Percentiles rank a stretch among this genome's conserved stretches.
phyloP scores from a whole-genome alignment of 495 filamentous ascomycete species.

The Chaetomium tenue region DNA sequence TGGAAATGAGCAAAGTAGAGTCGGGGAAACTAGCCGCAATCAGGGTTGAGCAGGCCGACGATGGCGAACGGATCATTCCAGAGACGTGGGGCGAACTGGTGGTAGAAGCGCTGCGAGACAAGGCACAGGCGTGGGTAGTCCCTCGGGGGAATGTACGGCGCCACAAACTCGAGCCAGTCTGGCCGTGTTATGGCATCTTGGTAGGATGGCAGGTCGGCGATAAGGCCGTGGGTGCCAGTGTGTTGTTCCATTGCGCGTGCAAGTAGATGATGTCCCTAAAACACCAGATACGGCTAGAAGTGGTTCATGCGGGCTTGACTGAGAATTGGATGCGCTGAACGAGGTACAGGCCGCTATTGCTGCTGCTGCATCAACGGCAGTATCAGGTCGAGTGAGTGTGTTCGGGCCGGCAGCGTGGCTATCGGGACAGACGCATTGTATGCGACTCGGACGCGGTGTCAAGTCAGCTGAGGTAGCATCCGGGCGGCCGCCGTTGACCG shows the following conservation, averaged over 20 bases:
- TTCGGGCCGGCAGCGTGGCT: not conserved
- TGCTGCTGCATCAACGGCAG: not conserved
- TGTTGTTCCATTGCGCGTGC: conserved; percentile 4
- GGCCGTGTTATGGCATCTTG: conserved; percentile 37
- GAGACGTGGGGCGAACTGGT: conserved; percentile 45
- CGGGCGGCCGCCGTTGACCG: not conserved
- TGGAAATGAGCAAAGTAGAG: not conserved
- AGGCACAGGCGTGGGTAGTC: conserved; percentile 44
- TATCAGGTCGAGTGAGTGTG: not conserved
- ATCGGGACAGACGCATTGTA: not conserved
- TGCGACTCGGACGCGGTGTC: not conserved
- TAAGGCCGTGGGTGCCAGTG: conserved; percentile 27
- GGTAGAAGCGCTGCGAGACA: conserved; percentile 44
- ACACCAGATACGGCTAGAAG: not conserved
- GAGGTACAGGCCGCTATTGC: too few relatives aligned
- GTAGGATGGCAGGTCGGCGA: conserved; percentile 40
- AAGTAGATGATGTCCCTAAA: not conserved
- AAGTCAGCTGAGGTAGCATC: not conserved
- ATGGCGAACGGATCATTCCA: conserved; percentile 48
- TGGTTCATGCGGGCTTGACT: not conserved
- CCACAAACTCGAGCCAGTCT: conserved; percentile 49
- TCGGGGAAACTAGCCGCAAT: conserved; percentile 35
- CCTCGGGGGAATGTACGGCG: conserved; percentile 34
- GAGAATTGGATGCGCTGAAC: too few relatives aligned
- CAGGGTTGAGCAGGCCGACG: conserved; percentile 32